A percentile compares a stretch with the other conserved stretches of the same genome.
Evolutionary conservation across 140 eudicot species (phyloP).

Genomic region (Bidens hawaiensis): DNA sequence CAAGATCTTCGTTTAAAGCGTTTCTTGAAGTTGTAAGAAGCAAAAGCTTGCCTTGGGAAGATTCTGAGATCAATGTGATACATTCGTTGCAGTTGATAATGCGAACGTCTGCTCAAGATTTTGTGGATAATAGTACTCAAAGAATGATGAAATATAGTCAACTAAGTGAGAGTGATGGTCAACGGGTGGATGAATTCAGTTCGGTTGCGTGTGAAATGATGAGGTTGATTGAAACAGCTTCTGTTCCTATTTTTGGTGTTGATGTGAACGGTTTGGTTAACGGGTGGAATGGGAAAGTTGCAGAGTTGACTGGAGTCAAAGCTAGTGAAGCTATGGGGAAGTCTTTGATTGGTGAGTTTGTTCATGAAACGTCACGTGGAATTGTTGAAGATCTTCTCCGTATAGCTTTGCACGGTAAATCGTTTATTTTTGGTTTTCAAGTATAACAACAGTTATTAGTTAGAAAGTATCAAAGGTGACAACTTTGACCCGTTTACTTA

Average conservation of each 20-base stretch:
- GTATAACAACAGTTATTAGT: not conserved
- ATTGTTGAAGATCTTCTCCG: constrained; percentile 36
- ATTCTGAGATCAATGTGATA: constrained; percentile 56
- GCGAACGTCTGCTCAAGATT: constrained; percentile 40
- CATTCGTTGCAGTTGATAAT: constrained; percentile 74
- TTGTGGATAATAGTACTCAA: constrained; percentile 13
- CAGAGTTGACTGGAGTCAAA: constrained; percentile 55
- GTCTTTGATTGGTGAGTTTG: constrained; percentile 46
- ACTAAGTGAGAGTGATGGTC: constrained; percentile 18
- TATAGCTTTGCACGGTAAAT: constrained; percentile 57
- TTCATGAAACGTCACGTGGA: constrained; percentile 45
- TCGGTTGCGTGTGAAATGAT: constrained; percentile 62
- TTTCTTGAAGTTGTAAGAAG: constrained; percentile 60
- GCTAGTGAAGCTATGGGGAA: constrained; percentile 59
- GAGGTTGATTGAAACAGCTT: constrained; percentile 63
- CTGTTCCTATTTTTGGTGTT: constrained; percentile 67
- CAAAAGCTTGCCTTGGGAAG: constrained; percentile 62
- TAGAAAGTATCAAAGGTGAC: not conserved
- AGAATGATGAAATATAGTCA: constrained; percentile 27
- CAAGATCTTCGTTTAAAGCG: constrained; percentile 58
- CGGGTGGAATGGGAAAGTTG: constrained; percentile 67
- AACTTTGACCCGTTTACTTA: not conserved
- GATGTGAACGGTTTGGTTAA: constrained; percentile 47
- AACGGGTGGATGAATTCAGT: constrained; percentile 36
- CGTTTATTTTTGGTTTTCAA: not conserved